Evolutionary conservation across 1,139 yeast species (phyloP), one percentile per base, ranked within the genome.

Genomic region (Pichia sp.): DNA sequence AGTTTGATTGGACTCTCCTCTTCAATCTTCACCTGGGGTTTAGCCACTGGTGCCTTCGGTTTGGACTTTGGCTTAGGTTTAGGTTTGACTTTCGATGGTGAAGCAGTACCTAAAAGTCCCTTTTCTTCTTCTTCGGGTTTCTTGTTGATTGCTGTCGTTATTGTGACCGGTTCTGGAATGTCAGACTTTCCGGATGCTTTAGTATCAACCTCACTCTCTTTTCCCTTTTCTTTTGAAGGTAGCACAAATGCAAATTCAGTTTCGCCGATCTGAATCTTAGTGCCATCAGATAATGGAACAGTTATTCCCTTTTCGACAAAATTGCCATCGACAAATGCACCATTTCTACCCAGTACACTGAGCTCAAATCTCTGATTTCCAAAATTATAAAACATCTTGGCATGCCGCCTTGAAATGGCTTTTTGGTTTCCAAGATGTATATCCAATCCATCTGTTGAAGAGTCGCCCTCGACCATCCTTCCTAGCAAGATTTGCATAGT

Each of bases 401-500:
- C 97, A 58, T 91, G 98, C 40, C 87, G 67, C 53, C 97, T 66
- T 8, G 96, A 86, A 18, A 88, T 86, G 12, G 96, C 94, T 62
- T 88, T 88, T 31, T 87, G 83, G 11, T 85, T 77, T 10, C 96
- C 94, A 34, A 91, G 61, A 62, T 91, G 96, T 24, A 91, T 96
- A 62, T 88, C 97, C 11, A 86, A 91, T 27, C 84, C 71, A 52
- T 77, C 69, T 2, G 55, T 53, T 13, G 46, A 48, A n/a, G 53
- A 42, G 47, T 77, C 83, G 47, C 83, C 83, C 53, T 82, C 87
- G 9, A 93, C 82, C 43, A 86, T 73, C 48, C 99, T 70, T 7
- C 99, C 99, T 29, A 91, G 65, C 8, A 91, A 73, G 3, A 91
- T 96, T 56, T 91, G 97, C 51, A 91, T 68, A 1, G 98, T 91